Base-by-base conservation (phyloP, 2,329 filamentous ascomycete genomes). In the Blastomyces gilchristii region DNA sequence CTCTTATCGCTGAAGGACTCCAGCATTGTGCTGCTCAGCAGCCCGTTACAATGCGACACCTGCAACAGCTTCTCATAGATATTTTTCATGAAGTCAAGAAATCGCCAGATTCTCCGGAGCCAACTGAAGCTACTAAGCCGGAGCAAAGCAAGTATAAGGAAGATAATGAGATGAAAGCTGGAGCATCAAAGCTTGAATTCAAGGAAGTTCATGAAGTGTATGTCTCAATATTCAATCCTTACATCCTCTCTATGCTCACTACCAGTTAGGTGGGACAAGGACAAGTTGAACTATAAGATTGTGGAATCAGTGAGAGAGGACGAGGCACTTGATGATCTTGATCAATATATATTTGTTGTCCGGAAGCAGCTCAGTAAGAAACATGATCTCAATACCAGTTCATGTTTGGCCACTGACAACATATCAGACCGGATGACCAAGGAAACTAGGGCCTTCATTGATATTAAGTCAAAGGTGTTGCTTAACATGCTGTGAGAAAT, bases 401-500 rank as follows among this genome's bases (percentile, higher is more conserved):
- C 66, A 63, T 12, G 16, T 31, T 43, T 68, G 63, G 50, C 67
- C 61, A 68, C 64, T n/a, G 37, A 63, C 63, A 62, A 7, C 65
- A 63, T 61, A 71, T 57, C 31, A 57, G 71, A 72, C 37, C 64
- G 64, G 43, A 68, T 64, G 39, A 68, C 65, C 52, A 61, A 67
- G 61, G 61, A 71, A 57, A 61, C 66, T 39, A 72, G 63, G 37
- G 60, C 65, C 28, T 71, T 68, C 62, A 58, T 72, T 57, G 66
- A 74, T 63, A 69, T 76, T 39, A 75, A 74, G 64, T 75, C 72
- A 25, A 64, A 70, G 65, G 63, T 60, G 39, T 65, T 76, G 58
- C 68, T 70, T 64, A 70, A 75, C 58, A 67, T 70, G 54, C 65
- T 76, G 45, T 66, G 69, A 61, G 67, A 65, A 34, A 69, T 75